phyloP scores from a whole-genome alignment of 2,329 filamentous ascomycete genomes.

The Metarhizium humberi region DNA sequence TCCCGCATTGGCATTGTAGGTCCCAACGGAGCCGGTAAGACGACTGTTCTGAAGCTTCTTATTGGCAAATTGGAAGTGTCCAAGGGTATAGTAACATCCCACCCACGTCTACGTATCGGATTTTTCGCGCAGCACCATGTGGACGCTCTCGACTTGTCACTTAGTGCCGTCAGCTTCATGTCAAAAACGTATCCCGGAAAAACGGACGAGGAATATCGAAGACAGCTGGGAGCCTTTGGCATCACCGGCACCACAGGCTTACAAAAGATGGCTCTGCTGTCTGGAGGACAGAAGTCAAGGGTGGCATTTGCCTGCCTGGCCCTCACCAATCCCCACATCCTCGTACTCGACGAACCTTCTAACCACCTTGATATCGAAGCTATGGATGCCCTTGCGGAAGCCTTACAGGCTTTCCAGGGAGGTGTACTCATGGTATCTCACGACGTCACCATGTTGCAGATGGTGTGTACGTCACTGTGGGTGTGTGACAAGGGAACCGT shows the following conservation, averaged over 20 bases:
- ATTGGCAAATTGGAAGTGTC: slow-evolving; percentile 74
- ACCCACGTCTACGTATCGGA: slow-evolving; percentile 81
- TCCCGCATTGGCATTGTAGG: slow-evolving; percentile 99
- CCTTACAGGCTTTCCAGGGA: slow-evolving; percentile 78
- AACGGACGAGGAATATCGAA: slow-evolving; percentile 92
- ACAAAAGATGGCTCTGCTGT: slow-evolving; percentile 89
- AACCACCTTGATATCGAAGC: slow-evolving; percentile 99
- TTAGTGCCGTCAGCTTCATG: slow-evolving; percentile 93
- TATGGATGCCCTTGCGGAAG: slow-evolving; percentile 88
- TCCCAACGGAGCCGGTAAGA: slow-evolving; percentile 97
- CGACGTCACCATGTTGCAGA: slow-evolving; percentile 98
- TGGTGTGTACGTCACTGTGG: slow-evolving; percentile 90
- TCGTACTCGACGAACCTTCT: slow-evolving; percentile 95
- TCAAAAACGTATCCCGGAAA: slow-evolving; percentile 81
- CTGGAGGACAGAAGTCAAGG: slow-evolving; percentile 95
- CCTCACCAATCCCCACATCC: slow-evolving; percentile 87
- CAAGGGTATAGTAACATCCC: slow-evolving; percentile 74
- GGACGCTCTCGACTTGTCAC: slow-evolving; percentile 83
- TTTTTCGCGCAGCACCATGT: slow-evolving; percentile 99
- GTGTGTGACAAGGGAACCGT: slow-evolving; percentile 92
- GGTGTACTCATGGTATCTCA: slow-evolving; percentile 98
- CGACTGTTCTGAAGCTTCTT: slow-evolving; percentile 94
- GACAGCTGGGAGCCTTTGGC: slow-evolving; percentile 83
- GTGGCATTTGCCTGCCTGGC: slow-evolving; percentile 97
- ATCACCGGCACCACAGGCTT: slow-evolving; percentile 92